Evolutionary conservation across 176 grass and related monocot genomes (phyloP).

Genomic region (Paspalum vaginatum): DNA sequence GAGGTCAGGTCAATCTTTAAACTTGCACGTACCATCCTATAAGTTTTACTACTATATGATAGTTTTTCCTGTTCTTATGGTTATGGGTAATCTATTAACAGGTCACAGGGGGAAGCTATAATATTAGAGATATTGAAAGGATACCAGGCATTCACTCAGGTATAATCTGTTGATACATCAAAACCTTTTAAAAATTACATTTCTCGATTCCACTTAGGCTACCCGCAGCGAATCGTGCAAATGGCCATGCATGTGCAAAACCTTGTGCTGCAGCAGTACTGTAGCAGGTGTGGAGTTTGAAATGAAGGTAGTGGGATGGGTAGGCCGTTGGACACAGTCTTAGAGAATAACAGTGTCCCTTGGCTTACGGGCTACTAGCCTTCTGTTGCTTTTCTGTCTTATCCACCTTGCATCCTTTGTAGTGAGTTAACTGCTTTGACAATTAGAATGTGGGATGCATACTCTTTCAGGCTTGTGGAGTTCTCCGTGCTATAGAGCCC

Average conservation of each 20-base stretch:
- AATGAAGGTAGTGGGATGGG: too few species aligned
- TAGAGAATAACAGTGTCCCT: conserved; percentile 4
- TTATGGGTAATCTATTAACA: conserved; percentile 54
- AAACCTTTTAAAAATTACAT: conserved; percentile 11
- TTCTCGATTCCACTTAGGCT: conserved; percentile 31
- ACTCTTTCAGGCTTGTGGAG: conserved; percentile 95
- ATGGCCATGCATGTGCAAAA: too few species aligned
- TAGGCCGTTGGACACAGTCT: too few species aligned
- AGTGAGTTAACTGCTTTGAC: conserved; percentile 31
- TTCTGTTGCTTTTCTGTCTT: conserved; percentile 32
- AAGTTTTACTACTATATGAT: conserved; percentile 12
- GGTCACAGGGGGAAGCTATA: conserved; percentile 98
- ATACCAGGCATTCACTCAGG: conserved; percentile 98
- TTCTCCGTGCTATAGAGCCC: conserved; percentile 89
- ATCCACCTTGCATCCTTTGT: background rate
- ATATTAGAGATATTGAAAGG: conserved; percentile 99
- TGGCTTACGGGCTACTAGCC: conserved; percentile 25
- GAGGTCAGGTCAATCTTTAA: conserved; percentile 57
- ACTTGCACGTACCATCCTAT: conserved; percentile 22
- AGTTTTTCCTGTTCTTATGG: conserved; percentile 29
- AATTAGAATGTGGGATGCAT: conserved; percentile 27
- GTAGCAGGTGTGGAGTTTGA: too few species aligned
- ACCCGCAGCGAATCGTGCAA: too few species aligned
- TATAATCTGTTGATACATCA: conserved; percentile 35
- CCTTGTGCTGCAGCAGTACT: too few species aligned